Evolutionary conservation across 2,329 filamentous ascomycete genomes (phyloP).

Genomic region (Fusarium sp.): DNA sequence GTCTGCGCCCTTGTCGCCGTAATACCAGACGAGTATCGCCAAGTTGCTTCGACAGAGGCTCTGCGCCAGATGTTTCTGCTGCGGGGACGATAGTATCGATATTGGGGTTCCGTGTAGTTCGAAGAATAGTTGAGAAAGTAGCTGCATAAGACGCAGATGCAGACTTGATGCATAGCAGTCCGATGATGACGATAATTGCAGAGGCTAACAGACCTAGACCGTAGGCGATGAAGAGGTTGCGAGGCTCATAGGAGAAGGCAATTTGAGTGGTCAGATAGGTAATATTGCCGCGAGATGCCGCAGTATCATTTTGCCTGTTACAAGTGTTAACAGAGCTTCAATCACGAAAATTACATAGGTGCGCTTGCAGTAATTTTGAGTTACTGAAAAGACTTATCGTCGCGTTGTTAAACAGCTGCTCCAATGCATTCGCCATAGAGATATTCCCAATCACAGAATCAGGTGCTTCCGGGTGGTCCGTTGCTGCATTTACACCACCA

Average conservation of each 20-base stretch:
- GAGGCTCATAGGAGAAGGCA: not conserved
- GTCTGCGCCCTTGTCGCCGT: accelerated
- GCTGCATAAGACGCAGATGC: not conserved
- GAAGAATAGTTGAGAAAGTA: conserved; percentile 12
- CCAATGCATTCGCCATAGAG: not conserved
- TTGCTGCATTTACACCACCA: accelerated
- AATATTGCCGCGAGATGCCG: not conserved
- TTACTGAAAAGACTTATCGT: conserved; percentile 16
- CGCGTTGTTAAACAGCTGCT: not conserved
- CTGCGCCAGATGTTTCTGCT: not conserved
- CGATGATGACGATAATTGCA: not conserved
- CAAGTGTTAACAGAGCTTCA: not conserved
- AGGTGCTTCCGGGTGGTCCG: accelerated
- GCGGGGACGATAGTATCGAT: not conserved
- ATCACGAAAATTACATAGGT: accelerated
- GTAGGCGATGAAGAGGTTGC: conserved; percentile 15
- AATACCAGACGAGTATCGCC: not conserved
- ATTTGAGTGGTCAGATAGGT: not conserved
- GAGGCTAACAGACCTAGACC: not conserved
- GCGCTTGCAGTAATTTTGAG: not conserved
- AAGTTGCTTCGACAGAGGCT: conserved; percentile 1
- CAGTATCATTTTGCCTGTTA: conserved; percentile 1
- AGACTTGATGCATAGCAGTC: not conserved
- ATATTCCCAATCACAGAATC: not conserved
- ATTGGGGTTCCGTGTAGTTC: conserved; percentile 1